Conservation (phyloP, 768 basidiomycete species). For the Boletus huronensis region DNA sequence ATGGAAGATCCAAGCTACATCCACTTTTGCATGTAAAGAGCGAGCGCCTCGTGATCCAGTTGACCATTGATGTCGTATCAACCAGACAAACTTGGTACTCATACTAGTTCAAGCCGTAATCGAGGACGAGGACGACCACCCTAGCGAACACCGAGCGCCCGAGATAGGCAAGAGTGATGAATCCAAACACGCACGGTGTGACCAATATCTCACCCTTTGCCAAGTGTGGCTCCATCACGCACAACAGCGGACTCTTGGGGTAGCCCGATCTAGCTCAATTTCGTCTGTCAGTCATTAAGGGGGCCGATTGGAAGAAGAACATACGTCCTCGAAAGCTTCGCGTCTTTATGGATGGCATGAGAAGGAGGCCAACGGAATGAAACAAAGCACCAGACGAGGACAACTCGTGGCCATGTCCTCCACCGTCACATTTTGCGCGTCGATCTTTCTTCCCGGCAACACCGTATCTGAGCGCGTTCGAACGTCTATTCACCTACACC, state of each 20-base stretch:
- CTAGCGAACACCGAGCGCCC: slow-evolving; percentile 36
- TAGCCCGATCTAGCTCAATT: slow-evolving; percentile 73
- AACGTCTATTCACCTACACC: slow-evolving; percentile 50
- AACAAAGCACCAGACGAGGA: too few species aligned
- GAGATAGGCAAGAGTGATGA: neutral
- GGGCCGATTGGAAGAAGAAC: too few species aligned
- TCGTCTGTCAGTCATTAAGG: neutral
- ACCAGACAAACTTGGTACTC: too few species aligned
- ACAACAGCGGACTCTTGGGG: slow-evolving; percentile 75
- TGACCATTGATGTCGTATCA: too few species aligned
- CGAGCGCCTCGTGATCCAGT: too few species aligned
- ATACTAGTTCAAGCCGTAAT: slow-evolving; percentile 75
- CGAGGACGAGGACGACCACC: slow-evolving; percentile 81
- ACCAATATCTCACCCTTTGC: slow-evolving; percentile 71
- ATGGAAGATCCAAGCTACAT: too few species aligned
- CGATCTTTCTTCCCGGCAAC: slow-evolving; percentile 81
- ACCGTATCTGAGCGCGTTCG: slow-evolving; percentile 79
- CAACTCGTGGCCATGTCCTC: slow-evolving; percentile 76
- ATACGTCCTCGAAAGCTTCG: slow-evolving; percentile 89
- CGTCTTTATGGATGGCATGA: slow-evolving; percentile 53
- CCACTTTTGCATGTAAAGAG: too few species aligned
- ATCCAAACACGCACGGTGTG: slow-evolving; percentile 68
- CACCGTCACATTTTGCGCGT: slow-evolving; percentile 58
- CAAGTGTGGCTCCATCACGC: slow-evolving; percentile 75
- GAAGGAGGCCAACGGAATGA: neutral